Conservation (phyloP, 495 filamentous ascomycete species). For the Friedmanniomyces simplex region DNA sequence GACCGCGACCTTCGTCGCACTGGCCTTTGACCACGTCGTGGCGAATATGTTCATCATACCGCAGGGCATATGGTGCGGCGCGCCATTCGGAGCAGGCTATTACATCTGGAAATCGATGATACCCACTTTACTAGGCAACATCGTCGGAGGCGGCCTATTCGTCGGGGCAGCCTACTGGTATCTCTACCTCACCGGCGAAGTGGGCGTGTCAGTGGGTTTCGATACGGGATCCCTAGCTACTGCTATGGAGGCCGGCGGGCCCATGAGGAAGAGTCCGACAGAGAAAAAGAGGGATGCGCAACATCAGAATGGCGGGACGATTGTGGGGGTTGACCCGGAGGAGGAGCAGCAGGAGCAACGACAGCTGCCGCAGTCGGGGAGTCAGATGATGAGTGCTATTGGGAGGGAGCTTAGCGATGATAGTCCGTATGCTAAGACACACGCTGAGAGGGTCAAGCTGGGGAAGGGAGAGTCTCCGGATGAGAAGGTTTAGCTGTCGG, state of each 20-base stretch:
- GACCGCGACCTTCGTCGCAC: conserved; percentile 47
- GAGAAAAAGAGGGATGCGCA: background rate
- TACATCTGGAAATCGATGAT: conserved; percentile 59
- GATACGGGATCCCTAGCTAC: background rate
- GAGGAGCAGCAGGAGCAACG: background rate
- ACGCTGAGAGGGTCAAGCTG: background rate
- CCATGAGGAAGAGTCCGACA: background rate
- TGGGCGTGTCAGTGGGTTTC: background rate
- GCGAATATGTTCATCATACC: conserved; percentile 58
- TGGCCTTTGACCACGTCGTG: conserved; percentile 53
- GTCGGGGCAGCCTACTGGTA: conserved; percentile 15
- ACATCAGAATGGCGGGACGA: background rate
- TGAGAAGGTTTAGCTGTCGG: background rate
- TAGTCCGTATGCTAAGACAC: background rate
- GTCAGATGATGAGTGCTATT: background rate
- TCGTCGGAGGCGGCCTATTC: conserved; percentile 31
- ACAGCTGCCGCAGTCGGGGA: background rate
- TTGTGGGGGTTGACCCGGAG: background rate
- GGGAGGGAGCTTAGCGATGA: background rate
- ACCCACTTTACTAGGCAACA: conserved; percentile 48
- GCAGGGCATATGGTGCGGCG: conserved; percentile 42
- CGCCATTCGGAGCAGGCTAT: conserved; percentile 42
- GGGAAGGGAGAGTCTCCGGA: background rate
- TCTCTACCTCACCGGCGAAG: conserved; percentile 4
- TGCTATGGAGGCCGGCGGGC: background rate